These are phyloP conservation scores for Pterulicium gracile DNA, from an alignment of 1,284 basidiomycete species.

Conservation along the genomic window DNA sequence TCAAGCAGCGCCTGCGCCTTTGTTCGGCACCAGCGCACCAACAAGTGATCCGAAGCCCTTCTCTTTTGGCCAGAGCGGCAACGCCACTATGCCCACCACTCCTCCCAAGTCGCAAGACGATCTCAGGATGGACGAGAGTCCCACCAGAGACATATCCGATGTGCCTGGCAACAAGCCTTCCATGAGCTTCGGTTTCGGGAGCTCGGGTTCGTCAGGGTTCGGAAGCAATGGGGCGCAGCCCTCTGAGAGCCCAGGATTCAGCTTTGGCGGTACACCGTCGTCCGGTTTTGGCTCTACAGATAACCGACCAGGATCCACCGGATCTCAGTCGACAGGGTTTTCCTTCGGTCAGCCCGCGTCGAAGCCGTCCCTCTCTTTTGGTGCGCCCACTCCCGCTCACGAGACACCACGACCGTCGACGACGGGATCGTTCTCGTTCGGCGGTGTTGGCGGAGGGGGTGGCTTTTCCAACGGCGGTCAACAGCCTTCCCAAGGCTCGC, in stretches of 20 bases:
- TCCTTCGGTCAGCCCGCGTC: constrained; percentile 20
- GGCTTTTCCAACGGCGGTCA: constrained; percentile 23
- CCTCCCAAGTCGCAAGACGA: constrained; percentile 47
- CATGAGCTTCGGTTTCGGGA: constrained; percentile 18
- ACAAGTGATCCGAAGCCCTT: constrained; percentile 23
- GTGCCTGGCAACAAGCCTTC: constrained; percentile 21
- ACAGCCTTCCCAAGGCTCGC: constrained; percentile 13
- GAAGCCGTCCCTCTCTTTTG: constrained; percentile 20
- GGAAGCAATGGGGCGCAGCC: too few relatives aligned
- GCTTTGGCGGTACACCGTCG: constrained; percentile 14
- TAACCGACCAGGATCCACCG: constrained; percentile 21
- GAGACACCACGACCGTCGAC: constrained; percentile 25
- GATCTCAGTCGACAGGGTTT: constrained; percentile 15
- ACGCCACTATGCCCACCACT: constrained; percentile 28
- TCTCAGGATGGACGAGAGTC: constrained; percentile 63
- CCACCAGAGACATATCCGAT: constrained; percentile 43
- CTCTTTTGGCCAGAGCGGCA: constrained; percentile 21
- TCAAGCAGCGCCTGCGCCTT: constrained; percentile 4
- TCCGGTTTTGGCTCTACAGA: constrained; percentile 18
- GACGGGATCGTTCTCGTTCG: constrained; percentile 33
- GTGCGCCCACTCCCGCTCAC: constrained; percentile 21
- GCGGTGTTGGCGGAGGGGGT: constrained; percentile 33
- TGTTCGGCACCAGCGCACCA: constrained; percentile 14
- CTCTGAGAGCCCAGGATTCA: constrained; percentile 15
- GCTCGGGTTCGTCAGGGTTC: constrained; percentile 3